These are phyloP conservation scores for Neocallimastix lanati DNA, from an alignment of 192 early-diverging fungal genomes.

Conservation along the genomic window DNA sequence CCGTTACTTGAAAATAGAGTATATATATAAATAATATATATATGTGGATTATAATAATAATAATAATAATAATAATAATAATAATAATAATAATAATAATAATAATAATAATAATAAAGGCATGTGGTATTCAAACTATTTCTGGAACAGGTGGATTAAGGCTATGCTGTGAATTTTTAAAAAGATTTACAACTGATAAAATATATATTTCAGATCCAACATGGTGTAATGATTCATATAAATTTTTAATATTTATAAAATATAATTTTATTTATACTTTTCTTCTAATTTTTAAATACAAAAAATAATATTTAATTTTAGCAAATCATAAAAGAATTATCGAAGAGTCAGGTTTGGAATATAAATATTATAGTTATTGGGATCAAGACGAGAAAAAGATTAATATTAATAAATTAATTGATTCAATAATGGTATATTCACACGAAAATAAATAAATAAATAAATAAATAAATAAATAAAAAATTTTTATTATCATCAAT, in stretches of 20 bases:
- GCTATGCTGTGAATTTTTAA: constrained; percentile 65
- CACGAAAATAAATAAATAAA: too few relatives aligned
- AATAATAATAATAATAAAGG: constrained; percentile 3
- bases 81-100: too few relatives aligned
- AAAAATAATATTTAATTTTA: background rate
- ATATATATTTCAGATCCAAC: constrained; percentile 88
- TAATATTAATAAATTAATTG: constrained; percentile 58
- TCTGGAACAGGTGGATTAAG: constrained; percentile 87
- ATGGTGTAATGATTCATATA: constrained; percentile 25
- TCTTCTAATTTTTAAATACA: too few relatives aligned
- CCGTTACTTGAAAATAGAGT: constrained; percentile 54
- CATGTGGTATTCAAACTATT: constrained; percentile 64
- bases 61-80: too few relatives aligned
- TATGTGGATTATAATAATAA: too few relatives aligned
- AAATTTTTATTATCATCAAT: too few relatives aligned
- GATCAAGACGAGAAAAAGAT: constrained; percentile 55
- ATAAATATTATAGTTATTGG: constrained; percentile 81
- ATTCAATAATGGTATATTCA: constrained; percentile 17
- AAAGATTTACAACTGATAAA: constrained; percentile 32
- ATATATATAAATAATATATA: background rate
- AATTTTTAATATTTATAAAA: too few relatives aligned
- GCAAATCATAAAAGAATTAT: constrained; percentile 85
- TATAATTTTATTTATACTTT: too few relatives aligned
- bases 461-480: too few relatives aligned
- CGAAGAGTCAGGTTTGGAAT: constrained; percentile 59